Evolutionary conservation across 495 filamentous ascomycete genomes (phyloP).

Genomic region (Thermochaetoides thermophila): DNA sequence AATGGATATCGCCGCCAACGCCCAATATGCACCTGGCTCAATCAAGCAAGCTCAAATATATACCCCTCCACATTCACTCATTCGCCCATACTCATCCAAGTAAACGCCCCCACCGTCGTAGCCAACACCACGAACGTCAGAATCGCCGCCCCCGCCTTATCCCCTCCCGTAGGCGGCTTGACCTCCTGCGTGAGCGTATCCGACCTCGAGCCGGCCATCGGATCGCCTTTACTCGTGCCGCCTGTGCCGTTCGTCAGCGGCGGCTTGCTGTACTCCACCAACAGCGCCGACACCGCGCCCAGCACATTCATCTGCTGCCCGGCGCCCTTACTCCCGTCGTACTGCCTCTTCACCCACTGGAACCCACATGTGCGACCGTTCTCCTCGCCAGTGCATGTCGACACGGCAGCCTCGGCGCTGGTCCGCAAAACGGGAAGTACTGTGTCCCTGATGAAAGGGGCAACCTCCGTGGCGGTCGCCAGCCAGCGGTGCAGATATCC

Average conservation of each 20-base stretch:
- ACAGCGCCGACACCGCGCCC: conserved; percentile 42
- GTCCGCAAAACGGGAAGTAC: conserved; percentile 52
- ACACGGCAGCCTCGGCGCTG: conserved; percentile 54
- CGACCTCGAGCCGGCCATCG: conserved; percentile 37
- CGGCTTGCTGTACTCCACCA: conserved; percentile 23
- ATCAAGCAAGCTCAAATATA: neutral
- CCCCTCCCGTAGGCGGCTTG: conserved; percentile 36
- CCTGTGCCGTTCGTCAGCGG: conserved; percentile 45
- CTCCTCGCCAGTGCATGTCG: conserved; percentile 46
- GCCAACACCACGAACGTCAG: conserved; percentile 38
- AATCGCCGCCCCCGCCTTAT: conserved; percentile 52
- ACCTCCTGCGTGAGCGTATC: conserved; percentile 5
- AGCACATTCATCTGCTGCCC: conserved; percentile 61
- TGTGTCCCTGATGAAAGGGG: conserved; percentile 44
- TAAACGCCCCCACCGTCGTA: conserved; percentile 24
- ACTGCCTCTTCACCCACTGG: conserved; percentile 44
- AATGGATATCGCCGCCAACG: no score
- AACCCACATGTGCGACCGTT: conserved; percentile 52
- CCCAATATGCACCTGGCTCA: neutral
- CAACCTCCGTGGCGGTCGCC: conserved; percentile 52
- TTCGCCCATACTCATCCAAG: conserved; percentile 31
- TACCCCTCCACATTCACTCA: conserved; percentile 1
- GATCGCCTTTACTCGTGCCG: conserved; percentile 50
- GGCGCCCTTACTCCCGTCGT: conserved; percentile 44
- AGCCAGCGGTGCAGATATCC: conserved; percentile 77